These are phyloP conservation scores for Cairneyella variabilis DNA, from an alignment of 495 filamentous ascomycete genomes.

Conservation along the genomic window DNA sequence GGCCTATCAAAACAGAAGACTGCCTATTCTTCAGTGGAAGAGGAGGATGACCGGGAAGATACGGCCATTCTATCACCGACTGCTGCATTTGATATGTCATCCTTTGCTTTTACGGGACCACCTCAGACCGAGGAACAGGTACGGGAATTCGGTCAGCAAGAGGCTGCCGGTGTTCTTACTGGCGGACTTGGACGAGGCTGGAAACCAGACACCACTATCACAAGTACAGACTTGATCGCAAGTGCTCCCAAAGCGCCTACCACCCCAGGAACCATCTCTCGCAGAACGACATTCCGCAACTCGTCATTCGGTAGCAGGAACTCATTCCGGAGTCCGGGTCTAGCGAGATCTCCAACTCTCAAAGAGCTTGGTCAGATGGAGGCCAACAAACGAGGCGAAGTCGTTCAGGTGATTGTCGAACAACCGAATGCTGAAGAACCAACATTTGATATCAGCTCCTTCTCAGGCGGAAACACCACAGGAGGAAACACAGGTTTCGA, in stretches of 20 bases:
- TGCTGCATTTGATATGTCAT: slow-evolving; percentile 20
- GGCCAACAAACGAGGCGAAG: slow-evolving; percentile 47
- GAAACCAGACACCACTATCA: slow-evolving; percentile 34
- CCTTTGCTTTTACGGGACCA: slow-evolving; percentile 20
- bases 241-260: slow-evolving; percentile 28
- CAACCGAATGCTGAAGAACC: slow-evolving; percentile 27
- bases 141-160: slow-evolving; percentile 20
- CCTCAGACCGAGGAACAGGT: slow-evolving; percentile 16
- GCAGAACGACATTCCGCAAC: slow-evolving; percentile 22
- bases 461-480: slow-evolving; percentile 13
- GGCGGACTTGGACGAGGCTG: slow-evolving; percentile 46
- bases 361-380: slow-evolving; percentile 43
- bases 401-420: slow-evolving; percentile 48
- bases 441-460: slow-evolving; percentile 36
- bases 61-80: slow-evolving; percentile 4
- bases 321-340: slow-evolving; percentile 23
- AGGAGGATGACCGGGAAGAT: slow-evolving; percentile 21
- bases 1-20: slow-evolving; percentile 9
- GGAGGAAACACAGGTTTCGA: slow-evolving; percentile 13
- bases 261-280: slow-evolving; percentile 24
- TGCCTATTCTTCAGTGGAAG: slow-evolving; percentile 15
- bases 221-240: slow-evolving; percentile 37
- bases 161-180: slow-evolving; percentile 42
- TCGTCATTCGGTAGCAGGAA: background rate
- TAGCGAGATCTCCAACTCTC: slow-evolving; percentile 32